phyloP scores from a whole-genome alignment of 345 rosid genomes.

The Cardiospermum halicacabum region DNA sequence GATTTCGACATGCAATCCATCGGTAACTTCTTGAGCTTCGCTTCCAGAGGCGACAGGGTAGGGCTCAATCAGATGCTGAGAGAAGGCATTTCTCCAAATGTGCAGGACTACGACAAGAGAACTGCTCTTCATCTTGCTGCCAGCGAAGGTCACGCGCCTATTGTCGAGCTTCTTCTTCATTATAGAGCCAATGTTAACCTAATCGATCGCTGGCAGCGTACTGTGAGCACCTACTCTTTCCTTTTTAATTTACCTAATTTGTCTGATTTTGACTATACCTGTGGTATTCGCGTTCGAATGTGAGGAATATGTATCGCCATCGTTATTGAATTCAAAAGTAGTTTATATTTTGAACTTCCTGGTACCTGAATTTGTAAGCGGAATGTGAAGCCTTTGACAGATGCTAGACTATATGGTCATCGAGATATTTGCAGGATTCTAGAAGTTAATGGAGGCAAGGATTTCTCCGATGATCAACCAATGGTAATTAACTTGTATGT shows the following conservation, averaged over 20 bases:
- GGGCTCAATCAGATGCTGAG: constrained; percentile 63
- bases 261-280: not conserved
- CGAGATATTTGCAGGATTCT: constrained; percentile 63
- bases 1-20: constrained; percentile 52
- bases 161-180: constrained; percentile 55
- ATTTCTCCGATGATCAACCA: constrained; percentile 40
- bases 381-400: constrained; percentile 49
- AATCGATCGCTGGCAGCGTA: constrained; percentile 53
- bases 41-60: constrained; percentile 57
- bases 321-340: no score
- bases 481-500: constrained; percentile 30
- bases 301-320: no score
- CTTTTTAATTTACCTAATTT: not conserved
- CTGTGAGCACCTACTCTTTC: constrained; percentile 23
- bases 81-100: constrained; percentile 45
- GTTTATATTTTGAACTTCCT: no score
- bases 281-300: no score
- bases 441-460: constrained; percentile 59
- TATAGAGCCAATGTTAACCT: constrained; percentile 54
- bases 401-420: constrained; percentile 53
- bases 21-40: constrained; percentile 57
- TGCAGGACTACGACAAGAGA: constrained; percentile 55
- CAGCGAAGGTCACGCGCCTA: constrained; percentile 59
- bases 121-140: constrained; percentile 67
- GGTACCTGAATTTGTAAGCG: constrained; percentile 3